phyloP scores from a whole-genome alignment of 108 stramenopile genomes.

The Fragilaria crotonensis region DNA sequence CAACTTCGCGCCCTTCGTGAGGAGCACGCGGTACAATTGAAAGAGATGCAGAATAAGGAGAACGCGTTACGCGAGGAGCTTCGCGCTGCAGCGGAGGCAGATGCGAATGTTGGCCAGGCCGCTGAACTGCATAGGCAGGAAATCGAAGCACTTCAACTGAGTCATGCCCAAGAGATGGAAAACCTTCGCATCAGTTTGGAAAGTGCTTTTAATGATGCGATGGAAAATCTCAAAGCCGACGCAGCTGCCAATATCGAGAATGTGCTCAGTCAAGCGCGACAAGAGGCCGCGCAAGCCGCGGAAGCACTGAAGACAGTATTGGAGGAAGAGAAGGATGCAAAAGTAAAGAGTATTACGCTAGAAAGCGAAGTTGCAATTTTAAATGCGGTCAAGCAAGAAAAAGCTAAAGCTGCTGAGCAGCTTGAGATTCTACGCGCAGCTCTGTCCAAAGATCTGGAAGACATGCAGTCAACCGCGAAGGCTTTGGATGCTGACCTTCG shows the following conservation, averaged over 20 bases:
- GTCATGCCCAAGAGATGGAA: conserved; percentile 24
- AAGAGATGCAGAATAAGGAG: no score
- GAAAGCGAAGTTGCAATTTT: background rate
- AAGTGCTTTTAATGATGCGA: conserved; percentile 4
- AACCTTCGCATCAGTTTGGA: conserved; percentile 14
- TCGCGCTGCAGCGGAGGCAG: no score
- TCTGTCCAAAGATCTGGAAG: background rate
- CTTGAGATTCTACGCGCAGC: background rate
- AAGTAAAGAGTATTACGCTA: background rate
- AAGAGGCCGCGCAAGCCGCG: background rate
- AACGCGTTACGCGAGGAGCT: no score
- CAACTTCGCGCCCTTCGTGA: no score
- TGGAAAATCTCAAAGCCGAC: conserved; percentile 6
- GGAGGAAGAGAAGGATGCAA: background rate
- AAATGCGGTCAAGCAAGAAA: conserved; percentile 1
- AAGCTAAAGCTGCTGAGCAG: background rate
- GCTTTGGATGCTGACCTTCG: background rate
- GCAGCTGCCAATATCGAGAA: conserved; percentile 4
- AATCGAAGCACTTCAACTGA: conserved; percentile 10
- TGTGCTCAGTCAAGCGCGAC: conserved; percentile 1
- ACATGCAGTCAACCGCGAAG: background rate
- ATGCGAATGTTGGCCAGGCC: no score
- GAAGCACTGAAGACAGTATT: background rate
- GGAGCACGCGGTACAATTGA: no score
- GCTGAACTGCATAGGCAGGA: no score